Evolutionary conservation across 192 early-diverging fungal genomes (phyloP), one percentile per base, ranked within the genome.

Genomic region (Kappamyces sp.): DNA sequence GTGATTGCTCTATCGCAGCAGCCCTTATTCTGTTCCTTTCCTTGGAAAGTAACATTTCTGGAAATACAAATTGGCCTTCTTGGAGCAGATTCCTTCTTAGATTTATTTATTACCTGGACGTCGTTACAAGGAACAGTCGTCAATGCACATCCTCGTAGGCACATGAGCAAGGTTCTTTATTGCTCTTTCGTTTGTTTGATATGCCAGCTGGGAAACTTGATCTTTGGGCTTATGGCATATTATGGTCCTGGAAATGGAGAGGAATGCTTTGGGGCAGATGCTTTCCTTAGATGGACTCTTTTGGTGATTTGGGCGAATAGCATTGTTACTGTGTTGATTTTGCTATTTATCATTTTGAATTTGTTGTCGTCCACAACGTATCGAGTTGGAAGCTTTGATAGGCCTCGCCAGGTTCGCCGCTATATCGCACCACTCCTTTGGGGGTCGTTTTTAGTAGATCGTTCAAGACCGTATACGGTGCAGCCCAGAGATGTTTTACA

Each of bases 361-460:
- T 41, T 41, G 7, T 15, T 41, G 23, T 35, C 41, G 23, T 35
- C 9, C 12, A 44, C 34, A 57, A 8, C 13, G 4, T 40, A 9
- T 54, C 52, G 33, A 35, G 9, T 54, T 36, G n/a, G 10, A 36
- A 54, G 10, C 10, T 54, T 54, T 4, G 52, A 54, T 54, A 54
- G 23, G 0, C 32, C 23, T 12, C 12, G 5, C 12, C 55, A 57
- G 42, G 15, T 57, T 31, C 3, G 8, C 31, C 42, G 34, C 10
- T 40, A 40, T 5, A 15, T 57, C 23, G 32, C 55, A 41, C 55
- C 55, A 41, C 9, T 57, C 6, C 47, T 57, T 35, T 33, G n/a
- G n/a, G 40, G 4, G 41, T 8, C 55, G 5, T 44, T 44, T 9
- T 44, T 13, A 10, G 9, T 44, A 9, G 33, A 8, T 40, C 47